Conservation (phyloP, 2,329 filamentous ascomycete species). For the Hymenoscyphus scutula region DNA sequence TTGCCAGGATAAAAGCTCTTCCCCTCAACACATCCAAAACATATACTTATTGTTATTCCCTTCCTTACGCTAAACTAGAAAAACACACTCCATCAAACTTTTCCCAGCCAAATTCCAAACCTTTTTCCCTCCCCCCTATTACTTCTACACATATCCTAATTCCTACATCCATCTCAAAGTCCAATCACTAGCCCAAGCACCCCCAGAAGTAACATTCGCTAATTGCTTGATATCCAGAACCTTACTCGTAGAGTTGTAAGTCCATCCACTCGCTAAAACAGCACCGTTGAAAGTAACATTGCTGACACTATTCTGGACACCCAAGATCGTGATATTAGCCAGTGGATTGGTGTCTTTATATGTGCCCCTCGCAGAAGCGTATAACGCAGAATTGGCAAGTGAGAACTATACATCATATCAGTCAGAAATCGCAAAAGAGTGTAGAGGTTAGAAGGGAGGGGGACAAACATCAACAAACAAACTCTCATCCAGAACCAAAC, state of each 20-base stretch:
- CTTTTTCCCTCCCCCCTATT: too few species aligned
- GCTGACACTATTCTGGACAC: conserved; percentile 44
- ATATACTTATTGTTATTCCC: too few species aligned
- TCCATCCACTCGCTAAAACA: conserved; percentile 44
- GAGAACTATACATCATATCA: conserved; percentile 39
- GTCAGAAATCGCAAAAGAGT: background rate
- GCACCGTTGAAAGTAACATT: conserved; percentile 53
- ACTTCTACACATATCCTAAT: too few species aligned
- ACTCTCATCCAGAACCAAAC: conserved; percentile 54
- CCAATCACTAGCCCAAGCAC: conserved; percentile 60
- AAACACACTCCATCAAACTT: too few species aligned
- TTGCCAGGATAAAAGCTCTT: too few species aligned
- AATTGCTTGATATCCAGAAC: conserved; percentile 52
- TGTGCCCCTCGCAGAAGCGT: conserved; percentile 47
- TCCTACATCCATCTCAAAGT: conserved; percentile 51
- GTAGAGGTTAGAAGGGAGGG: background rate
- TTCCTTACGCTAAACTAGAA: too few species aligned
- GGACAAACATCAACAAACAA: conserved; percentile 48
- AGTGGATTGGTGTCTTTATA: conserved; percentile 58
- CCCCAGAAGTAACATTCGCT: conserved; percentile 45
- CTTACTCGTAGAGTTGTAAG: conserved; percentile 47
- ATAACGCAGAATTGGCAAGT: conserved; percentile 44
- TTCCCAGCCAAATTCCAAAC: too few species aligned
- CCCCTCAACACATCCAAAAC: too few species aligned
- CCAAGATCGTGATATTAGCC: conserved; percentile 62